These are phyloP conservation scores for Geosmithia morbida DNA, from an alignment of 2,329 filamentous ascomycete genomes.

Conservation along the genomic window DNA sequence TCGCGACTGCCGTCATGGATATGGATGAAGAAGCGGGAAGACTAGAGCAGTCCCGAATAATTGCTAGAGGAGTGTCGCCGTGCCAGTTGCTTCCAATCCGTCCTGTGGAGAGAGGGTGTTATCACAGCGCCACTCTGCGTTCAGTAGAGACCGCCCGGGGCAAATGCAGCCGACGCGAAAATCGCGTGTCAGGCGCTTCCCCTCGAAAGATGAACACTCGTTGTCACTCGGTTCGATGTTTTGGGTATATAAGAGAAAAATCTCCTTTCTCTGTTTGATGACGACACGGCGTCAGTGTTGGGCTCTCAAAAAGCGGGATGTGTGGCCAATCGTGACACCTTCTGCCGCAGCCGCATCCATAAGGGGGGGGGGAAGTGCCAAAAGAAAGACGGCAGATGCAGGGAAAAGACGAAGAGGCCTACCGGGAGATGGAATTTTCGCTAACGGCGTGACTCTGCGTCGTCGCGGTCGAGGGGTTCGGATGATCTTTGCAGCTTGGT, in stretches of 20 bases:
- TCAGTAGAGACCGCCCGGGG: not conserved
- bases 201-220: not conserved
- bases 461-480: not conserved
- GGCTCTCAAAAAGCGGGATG: not conserved
- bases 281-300: not conserved
- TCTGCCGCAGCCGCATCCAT: not conserved
- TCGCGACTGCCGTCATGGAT: constrained; percentile 54
- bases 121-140: not conserved
- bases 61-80: not conserved
- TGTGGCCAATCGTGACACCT: not conserved
- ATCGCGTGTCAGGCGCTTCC: not conserved
- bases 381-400: not conserved
- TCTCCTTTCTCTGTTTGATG: not conserved
- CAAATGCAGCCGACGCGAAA: not conserved
- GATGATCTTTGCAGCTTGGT: not conserved
- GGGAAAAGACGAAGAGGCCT: not conserved
- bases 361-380: not conserved
- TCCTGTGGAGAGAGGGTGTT: not conserved
- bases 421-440: constrained; percentile 2
- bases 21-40: not conserved
- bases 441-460: not conserved
- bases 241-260: not conserved
- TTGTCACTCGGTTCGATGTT: not conserved
- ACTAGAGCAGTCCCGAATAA: not conserved
- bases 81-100: not conserved